phyloP scores from a whole-genome alignment of 768 basidiomycete species.

The Clathrus columnatus region DNA sequence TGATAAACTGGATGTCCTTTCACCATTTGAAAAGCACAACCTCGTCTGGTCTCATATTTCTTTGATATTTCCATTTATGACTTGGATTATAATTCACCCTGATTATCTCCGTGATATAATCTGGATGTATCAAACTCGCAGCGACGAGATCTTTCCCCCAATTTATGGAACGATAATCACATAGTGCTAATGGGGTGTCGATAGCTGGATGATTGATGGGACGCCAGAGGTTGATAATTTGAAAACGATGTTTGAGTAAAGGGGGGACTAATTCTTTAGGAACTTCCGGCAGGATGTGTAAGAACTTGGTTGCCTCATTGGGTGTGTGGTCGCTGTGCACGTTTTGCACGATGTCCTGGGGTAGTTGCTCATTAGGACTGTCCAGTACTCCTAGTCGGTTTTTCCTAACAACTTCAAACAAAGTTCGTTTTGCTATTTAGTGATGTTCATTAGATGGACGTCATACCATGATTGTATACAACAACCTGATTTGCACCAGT shows the following conservation, averaged over 20 bases:
- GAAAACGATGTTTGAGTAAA: conserved; percentile 37
- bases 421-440: not conserved
- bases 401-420: conserved; percentile 32
- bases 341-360: conserved; percentile 44
- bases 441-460: too few relatives aligned
- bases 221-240: too few relatives aligned
- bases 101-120: conserved; percentile 37
- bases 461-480: conserved; percentile 35
- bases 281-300: conserved; percentile 36
- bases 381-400: conserved; percentile 28
- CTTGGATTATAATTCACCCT: conserved; percentile 29
- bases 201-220: conserved; percentile 36
- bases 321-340: too few relatives aligned
- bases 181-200: conserved; percentile 42
- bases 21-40: conserved; percentile 43
- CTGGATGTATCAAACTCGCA: conserved; percentile 31
- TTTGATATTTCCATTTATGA: too few relatives aligned
- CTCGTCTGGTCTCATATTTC: conserved; percentile 37
- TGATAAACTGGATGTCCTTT: conserved; percentile 8
- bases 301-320: conserved; percentile 30
- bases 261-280: conserved; percentile 29
- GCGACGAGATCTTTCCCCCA: too few relatives aligned
- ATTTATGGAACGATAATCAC: conserved; percentile 39
- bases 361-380: conserved; percentile 30
- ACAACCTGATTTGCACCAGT: conserved; percentile 31